These are phyloP conservation scores for Purshia tridentata DNA, from an alignment of 306 rosid species.

Conservation along the genomic window DNA sequence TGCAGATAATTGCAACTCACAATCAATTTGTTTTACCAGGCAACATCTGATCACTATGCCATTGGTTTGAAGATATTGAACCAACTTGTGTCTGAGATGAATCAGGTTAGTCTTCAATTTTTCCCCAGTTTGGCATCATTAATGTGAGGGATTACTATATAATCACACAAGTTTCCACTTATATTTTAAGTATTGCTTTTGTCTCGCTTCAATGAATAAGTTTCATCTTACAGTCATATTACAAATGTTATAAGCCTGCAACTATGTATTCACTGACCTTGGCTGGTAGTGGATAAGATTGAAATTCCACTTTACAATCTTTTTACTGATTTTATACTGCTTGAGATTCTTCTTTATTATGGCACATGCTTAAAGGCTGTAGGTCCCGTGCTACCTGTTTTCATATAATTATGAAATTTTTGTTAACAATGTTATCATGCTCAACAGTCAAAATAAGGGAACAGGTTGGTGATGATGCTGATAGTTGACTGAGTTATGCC, in stretches of 20 bases:
- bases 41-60: constrained; percentile 86
- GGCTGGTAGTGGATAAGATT: not conserved
- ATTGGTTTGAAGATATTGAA: constrained; percentile 94
- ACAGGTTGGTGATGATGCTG: not conserved
- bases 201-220: not conserved
- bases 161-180: not conserved
- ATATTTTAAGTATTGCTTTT: not conserved
- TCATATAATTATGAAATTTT: not conserved
- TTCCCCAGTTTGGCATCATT: constrained; percentile 21
- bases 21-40: constrained; percentile 46
- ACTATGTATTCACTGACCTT: not conserved
- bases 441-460: too few relatives aligned
- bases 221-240: not conserved
- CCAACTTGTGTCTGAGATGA: constrained; percentile 98
- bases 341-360: not conserved
- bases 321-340: not conserved
- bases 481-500: not conserved
- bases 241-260: not conserved
- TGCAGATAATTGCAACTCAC: constrained; percentile 4
- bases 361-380: not conserved
- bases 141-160: constrained; percentile 6
- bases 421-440: not conserved
- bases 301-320: not conserved
- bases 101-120: constrained; percentile 66
- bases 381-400: not conserved